phyloP scores from a whole-genome alignment of 2,329 filamentous ascomycete species.

The Thermothelomyces thermophilus region DNA sequence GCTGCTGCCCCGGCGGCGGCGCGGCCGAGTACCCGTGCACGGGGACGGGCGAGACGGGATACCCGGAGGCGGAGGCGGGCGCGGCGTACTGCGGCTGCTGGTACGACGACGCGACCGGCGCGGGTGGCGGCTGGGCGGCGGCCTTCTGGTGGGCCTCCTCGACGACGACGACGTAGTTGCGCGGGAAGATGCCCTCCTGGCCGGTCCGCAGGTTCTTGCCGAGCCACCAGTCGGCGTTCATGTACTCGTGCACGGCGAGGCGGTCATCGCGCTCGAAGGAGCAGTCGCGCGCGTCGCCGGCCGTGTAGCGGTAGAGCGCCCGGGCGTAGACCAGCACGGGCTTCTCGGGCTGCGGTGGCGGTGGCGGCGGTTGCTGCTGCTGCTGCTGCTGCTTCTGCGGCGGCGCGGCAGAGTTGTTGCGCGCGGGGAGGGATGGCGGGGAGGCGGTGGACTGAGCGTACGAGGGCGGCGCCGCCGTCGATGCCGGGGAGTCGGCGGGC shows the following conservation, averaged over 20 bases:
- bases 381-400: no score
- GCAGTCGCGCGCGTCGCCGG: slow-evolving; percentile 73
- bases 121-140: not conserved
- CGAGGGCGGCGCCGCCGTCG: slow-evolving; percentile 33
- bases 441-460: slow-evolving; percentile 42
- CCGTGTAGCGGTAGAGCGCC: slow-evolving; percentile 78
- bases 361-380: no score
- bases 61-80: not conserved
- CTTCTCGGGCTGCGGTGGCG: slow-evolving; percentile 36
- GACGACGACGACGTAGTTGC: slow-evolving; percentile 73
- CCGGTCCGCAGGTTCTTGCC: slow-evolving; percentile 78
- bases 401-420: slow-evolving; percentile 34
- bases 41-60: slow-evolving; percentile 13
- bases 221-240: slow-evolving; percentile 97
- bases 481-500: slow-evolving; percentile 18
- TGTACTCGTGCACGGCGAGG: slow-evolving; percentile 78
- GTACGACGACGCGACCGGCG: slow-evolving; percentile 11
- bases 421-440: slow-evolving; percentile 27
- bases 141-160: slow-evolving; percentile 35
- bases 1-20: slow-evolving; percentile 39
- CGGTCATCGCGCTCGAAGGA: slow-evolving; percentile 73
- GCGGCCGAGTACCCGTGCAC: slow-evolving; percentile 26
- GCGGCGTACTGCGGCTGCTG: slow-evolving; percentile 21
- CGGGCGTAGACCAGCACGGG: slow-evolving; percentile 65
- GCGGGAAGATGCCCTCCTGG: slow-evolving; percentile 89